Evolutionary conservation across 768 basidiomycete species (phyloP).

Genomic region (Pleurotus tuber-regium): DNA sequence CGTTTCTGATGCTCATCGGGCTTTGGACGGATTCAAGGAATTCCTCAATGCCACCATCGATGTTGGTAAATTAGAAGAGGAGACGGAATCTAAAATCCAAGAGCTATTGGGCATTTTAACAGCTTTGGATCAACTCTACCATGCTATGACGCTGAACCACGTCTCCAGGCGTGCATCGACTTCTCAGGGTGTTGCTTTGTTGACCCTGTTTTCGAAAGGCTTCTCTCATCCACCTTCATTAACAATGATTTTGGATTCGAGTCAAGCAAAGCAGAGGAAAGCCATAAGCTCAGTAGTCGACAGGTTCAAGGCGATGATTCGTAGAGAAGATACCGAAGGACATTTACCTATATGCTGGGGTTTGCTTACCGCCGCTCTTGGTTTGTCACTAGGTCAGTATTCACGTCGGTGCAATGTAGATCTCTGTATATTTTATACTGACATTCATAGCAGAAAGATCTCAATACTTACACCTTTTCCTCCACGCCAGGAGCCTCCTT

Average conservation of each 20-base stretch:
- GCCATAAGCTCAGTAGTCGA: slow-evolving; percentile 48
- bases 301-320: slow-evolving; percentile 62
- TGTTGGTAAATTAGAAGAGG: slow-evolving; percentile 8
- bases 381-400: slow-evolving; percentile 65
- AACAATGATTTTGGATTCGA: slow-evolving; percentile 18
- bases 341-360: slow-evolving; percentile 95
- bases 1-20: slow-evolving; percentile 66
- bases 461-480: slow-evolving; percentile 87
- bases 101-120: slow-evolving; percentile 41
- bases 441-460: slow-evolving; percentile 57
- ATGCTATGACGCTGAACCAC: slow-evolving; percentile 87
- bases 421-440: slow-evolving; percentile 1
- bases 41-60: neutral
- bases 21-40: slow-evolving; percentile 25
- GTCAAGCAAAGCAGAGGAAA: slow-evolving; percentile 19
- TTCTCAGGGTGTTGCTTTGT: slow-evolving; percentile 88
- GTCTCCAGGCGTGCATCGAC: slow-evolving; percentile 84
- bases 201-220: slow-evolving; percentile 84
- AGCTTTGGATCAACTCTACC: slow-evolving; percentile 73
- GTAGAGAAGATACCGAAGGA: slow-evolving; percentile 64
- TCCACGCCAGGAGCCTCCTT: slow-evolving; percentile 85
- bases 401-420: too few species aligned
- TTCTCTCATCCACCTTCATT: slow-evolving; percentile 57
- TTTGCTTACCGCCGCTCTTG: slow-evolving; percentile 73
- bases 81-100: slow-evolving; percentile 14